Base-by-base conservation (phyloP, 176 grass and related monocot genomes). In the Raddia distichophylla region DNA sequence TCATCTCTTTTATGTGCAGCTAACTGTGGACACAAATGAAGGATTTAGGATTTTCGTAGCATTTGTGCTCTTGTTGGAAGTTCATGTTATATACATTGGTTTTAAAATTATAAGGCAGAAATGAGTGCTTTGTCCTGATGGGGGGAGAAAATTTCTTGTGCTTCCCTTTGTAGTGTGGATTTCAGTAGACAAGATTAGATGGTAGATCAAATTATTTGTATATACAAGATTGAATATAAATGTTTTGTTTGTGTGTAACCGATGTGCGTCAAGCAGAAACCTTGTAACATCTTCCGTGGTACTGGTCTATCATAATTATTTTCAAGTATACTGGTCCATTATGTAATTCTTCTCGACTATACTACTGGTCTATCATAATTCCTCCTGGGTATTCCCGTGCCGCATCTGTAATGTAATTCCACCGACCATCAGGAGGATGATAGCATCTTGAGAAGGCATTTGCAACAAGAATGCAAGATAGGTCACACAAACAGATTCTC, bases 171-270 rank as follows among this genome's bases (percentile, higher is more conserved):
- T 49, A 66, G 42, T 10, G 42, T 84, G 61, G 7, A 43, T 22
- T 19, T 46, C 37, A 37, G 12, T 47, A 19, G 64, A 65, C 22
- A 68, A 48, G 63, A 5, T 18, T 80, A 75, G 59, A 59, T 64
- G 57, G 33, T 49, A 70, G 64, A 42, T 69, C 51, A 59, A 43
- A 71, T 43, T 78, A 60, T 78, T 18, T 85, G 83, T 85, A 78
- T 71, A 84, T 77, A 77, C 57, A 45, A 43, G 27, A 69, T 51
- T 64, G 32, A 43, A 60, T 10, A 77, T 50, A 12, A 69, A 15
- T 59, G 8, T 57, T 53, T 47, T 46, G 8, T 17, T 47, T 69
- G 50, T 80, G 22, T 62, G n/a, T n/a, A 20, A 11, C 12, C 19
- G 11, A 3, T 69, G 42, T 69, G 42, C 18, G 15, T 68, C 35